Evolutionary conservation across 371 early-diverging fungal genomes (phyloP).

Genomic region (Funneliformis caledonium): DNA sequence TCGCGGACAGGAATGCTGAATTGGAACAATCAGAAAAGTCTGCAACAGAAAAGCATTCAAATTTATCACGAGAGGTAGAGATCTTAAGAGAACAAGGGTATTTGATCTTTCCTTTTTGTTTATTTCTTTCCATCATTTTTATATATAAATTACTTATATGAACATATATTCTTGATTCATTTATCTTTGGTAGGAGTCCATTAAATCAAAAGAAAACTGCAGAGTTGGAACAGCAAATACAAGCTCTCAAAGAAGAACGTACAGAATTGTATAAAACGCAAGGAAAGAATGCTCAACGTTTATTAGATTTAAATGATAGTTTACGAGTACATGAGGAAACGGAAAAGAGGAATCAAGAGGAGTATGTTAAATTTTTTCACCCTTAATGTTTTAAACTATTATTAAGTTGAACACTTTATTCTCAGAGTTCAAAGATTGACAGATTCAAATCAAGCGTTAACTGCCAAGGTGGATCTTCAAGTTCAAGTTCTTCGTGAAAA

Average conservation of each 20-base stretch:
- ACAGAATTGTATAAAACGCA: constrained; percentile 91
- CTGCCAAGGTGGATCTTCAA: constrained; percentile 59
- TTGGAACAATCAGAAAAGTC: constrained; percentile 22
- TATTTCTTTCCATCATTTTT: neutral
- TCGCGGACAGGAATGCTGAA: constrained; percentile 30
- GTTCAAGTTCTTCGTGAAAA: constrained; percentile 77
- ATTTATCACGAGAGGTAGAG: constrained; percentile 28
- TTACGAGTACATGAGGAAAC: constrained; percentile 67
- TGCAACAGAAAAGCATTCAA: constrained; percentile 23
- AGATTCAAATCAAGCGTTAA: constrained; percentile 48
- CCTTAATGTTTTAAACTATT: neutral
- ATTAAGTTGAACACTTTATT: neutral
- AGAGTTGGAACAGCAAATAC: constrained; percentile 79
- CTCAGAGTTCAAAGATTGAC: constrained; percentile 57
- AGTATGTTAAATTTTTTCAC: constrained; percentile 56
- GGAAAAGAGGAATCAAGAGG: constrained; percentile 66
- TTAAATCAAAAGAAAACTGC: constrained; percentile 63
- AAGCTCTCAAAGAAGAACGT: constrained; percentile 82
- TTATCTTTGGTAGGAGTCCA: constrained; percentile 26
- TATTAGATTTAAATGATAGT: constrained; percentile 85
- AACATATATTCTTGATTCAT: neutral
- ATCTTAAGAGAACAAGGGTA: constrained; percentile 33
- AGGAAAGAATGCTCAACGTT: constrained; percentile 87
- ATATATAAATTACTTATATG: neutral
- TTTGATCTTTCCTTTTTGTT: neutral